Conservation (phyloP, 2,329 filamentous ascomycete species). For the Aspergillus pseudoterreus region DNA sequence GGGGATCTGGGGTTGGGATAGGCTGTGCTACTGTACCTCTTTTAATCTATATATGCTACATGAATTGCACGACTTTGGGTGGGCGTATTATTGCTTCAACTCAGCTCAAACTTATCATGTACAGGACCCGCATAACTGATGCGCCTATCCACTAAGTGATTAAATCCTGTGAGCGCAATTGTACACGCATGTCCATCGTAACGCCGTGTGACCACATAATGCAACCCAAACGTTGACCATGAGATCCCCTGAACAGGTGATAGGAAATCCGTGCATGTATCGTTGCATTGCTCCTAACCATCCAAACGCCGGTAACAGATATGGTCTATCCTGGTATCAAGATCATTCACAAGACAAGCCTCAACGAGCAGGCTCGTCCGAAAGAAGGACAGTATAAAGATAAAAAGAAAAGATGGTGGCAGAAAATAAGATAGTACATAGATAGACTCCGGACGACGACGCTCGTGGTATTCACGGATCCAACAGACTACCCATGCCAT, state of each 20-base stretch:
- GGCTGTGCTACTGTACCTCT: background rate
- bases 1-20: conserved; percentile 28
- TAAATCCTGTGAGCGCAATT: too few species aligned
- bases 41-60: background rate
- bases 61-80: background rate
- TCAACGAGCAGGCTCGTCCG: conserved; percentile 4
- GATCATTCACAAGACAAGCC: conserved; percentile 8
- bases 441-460: background rate
- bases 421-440: conserved; percentile 6
- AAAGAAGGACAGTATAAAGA: conserved; percentile 3
- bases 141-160: too few species aligned
- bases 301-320: conserved; percentile 9
- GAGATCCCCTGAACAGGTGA: background rate
- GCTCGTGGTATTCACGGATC: background rate
- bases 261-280: background rate
- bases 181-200: too few species aligned
- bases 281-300: background rate
- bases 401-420: conserved; percentile 5
- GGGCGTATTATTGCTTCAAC: too few species aligned
- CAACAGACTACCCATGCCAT: conserved; percentile 20
- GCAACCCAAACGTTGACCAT: background rate
- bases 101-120: too few species aligned
- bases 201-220: too few species aligned
- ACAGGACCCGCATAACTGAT: too few species aligned
- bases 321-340: conserved; percentile 37